Percentiles rank a stretch among this genome's conserved stretches.
phyloP scores from a whole-genome alignment of 768 basidiomycete genomes.

The Albatrellus ellisii region DNA sequence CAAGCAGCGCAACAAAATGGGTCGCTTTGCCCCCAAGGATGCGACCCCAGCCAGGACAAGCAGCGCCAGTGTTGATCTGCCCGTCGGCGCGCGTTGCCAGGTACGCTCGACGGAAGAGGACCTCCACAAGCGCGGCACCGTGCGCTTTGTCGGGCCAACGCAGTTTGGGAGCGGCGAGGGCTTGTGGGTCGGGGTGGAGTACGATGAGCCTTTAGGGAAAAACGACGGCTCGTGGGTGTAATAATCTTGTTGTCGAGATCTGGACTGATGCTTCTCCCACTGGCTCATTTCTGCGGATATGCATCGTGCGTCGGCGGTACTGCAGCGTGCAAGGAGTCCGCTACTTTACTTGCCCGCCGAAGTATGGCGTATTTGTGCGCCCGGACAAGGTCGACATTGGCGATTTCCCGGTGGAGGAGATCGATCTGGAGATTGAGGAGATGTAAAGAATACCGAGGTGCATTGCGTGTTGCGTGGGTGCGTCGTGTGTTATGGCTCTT shows the following conservation, averaged over 20 bases:
- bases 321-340: slow-evolving; percentile 68
- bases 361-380: slow-evolving; percentile 78
- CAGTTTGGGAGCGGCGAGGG: slow-evolving; percentile 53
- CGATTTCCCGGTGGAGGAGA: slow-evolving; percentile 75
- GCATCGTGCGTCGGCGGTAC: no score
- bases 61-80: slow-evolving; percentile 31
- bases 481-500: no score
- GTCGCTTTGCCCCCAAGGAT: slow-evolving; percentile 63
- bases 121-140: slow-evolving; percentile 67
- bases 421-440: neutral
- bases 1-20: slow-evolving; percentile 78
- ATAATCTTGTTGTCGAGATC: no score
- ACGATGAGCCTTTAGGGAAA: slow-evolving; percentile 93
- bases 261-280: no score
- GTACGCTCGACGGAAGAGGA: slow-evolving; percentile 60
- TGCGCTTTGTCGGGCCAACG: slow-evolving; percentile 76
- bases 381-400: slow-evolving; percentile 74
- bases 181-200: slow-evolving; percentile 85
- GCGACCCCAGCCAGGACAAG: slow-evolving; percentile 19
- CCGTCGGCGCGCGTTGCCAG: slow-evolving; percentile 69
- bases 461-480: no score
- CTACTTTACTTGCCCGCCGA: slow-evolving; percentile 74
- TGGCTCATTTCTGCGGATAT: neutral
- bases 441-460: neutral
- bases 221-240: slow-evolving; percentile 61